A percentile compares a stretch with the other conserved stretches of the same genome.
These are phyloP conservation scores for Pleurotus tuoliensis DNA, from an alignment of 768 basidiomycete genomes.

Conservation along the genomic window DNA sequence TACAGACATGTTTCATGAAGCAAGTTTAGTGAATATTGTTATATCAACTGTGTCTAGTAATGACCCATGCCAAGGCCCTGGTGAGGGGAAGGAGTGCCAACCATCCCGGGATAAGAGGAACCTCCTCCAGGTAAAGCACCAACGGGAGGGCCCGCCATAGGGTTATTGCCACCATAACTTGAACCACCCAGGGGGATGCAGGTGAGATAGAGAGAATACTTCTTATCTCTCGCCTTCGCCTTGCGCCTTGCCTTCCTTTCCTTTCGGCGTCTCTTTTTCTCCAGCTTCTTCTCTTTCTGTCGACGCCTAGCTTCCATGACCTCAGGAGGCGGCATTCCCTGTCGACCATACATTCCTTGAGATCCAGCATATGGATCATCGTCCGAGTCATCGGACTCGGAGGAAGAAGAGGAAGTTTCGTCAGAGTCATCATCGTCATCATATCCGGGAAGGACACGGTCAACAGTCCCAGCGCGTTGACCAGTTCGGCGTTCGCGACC, in stretches of 20 bases:
- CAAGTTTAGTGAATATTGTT: constrained; percentile 2
- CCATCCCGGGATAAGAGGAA: constrained; percentile 14
- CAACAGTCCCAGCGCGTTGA: constrained; percentile 46
- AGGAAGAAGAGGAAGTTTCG: constrained; percentile 35
- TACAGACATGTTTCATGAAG: too few species aligned
- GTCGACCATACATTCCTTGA: constrained; percentile 41
- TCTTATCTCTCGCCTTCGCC: constrained; percentile 56
- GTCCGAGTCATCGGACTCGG: constrained; percentile 36
- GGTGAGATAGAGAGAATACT: constrained; percentile 60
- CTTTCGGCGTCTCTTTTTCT: constrained; percentile 57
- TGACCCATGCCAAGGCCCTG: background rate
- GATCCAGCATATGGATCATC: constrained; percentile 35
- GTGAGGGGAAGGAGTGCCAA: constrained; percentile 8
- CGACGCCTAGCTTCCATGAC: constrained; percentile 47
- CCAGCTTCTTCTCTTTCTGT: constrained; percentile 51
- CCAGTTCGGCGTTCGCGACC: constrained; percentile 79
- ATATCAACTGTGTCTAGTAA: constrained; percentile 11
- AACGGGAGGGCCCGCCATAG: constrained; percentile 1
- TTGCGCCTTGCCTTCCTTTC: constrained; percentile 62
- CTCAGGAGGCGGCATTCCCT: constrained; percentile 32
- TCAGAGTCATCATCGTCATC: constrained; percentile 38
- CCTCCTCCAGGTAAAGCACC: constrained; percentile 13
- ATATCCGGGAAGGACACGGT: constrained; percentile 48
- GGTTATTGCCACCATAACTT: background rate
- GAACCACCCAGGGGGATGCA: constrained; percentile 33